A percentile compares a stretch with the other conserved stretches of the same genome.
These are phyloP conservation scores for Hymenochaete sp. DNA, from an alignment of 1,284 basidiomycete species.

Conservation along the genomic window DNA sequence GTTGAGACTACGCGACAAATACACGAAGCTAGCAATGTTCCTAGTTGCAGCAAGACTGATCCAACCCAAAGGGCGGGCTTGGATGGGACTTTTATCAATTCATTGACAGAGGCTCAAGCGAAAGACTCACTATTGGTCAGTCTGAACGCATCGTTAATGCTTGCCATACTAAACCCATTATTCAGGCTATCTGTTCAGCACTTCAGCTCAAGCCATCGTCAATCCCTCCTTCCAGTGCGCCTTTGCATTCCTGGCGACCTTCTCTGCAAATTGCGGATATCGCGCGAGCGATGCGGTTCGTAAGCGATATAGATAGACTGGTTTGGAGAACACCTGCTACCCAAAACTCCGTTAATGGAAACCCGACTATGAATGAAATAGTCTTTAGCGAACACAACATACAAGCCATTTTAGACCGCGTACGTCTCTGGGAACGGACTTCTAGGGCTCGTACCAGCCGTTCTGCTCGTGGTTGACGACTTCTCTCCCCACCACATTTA, in stretches of 20 bases:
- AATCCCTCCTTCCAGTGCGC: not conserved
- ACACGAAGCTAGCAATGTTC: not conserved
- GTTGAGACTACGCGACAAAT: no score
- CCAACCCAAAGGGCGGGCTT: not conserved
- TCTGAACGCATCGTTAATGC: not conserved
- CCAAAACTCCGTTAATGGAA: not conserved
- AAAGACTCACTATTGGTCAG: constrained; percentile 6
- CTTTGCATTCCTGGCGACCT: not conserved
- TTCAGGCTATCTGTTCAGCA: constrained; percentile 9
- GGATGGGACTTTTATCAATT: no score
- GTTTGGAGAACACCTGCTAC: constrained; percentile 7
- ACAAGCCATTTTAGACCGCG: constrained; percentile 8
- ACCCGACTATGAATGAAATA: not conserved
- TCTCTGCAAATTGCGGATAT: constrained; percentile 1
- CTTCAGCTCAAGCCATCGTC: constrained; percentile 2
- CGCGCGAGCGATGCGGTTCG: constrained; percentile 3
- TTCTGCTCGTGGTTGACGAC: not conserved
- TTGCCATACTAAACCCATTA: not conserved
- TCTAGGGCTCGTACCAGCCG: constrained; percentile 5
- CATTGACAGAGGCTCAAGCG: constrained; percentile 4
- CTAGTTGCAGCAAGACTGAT: not conserved
- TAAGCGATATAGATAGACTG: constrained; percentile 7
- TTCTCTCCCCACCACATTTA: not conserved
- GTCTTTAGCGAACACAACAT: constrained; percentile 12
- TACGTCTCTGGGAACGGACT: constrained; percentile 14